Conservation (phyloP, 2,329 filamentous ascomycete genomes). For the Sporothrix curviconia region DNA sequence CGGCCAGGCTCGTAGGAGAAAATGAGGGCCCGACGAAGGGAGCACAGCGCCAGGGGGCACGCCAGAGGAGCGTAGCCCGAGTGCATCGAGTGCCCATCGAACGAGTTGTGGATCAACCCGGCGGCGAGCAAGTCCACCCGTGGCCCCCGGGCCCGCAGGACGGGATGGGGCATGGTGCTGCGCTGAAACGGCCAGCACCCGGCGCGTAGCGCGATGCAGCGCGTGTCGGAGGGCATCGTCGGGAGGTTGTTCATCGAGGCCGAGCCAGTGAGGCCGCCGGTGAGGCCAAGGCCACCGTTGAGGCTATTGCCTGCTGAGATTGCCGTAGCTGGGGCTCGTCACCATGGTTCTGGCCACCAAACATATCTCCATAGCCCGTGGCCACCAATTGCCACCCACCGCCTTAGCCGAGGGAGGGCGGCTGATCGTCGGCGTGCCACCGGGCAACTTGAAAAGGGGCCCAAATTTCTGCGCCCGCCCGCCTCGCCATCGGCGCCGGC, state of each 20-base stretch:
- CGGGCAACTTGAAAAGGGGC: conserved; percentile 76
- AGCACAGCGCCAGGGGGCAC: neutral
- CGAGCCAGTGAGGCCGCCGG: conserved; percentile 19
- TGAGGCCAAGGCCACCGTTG: conserved; percentile 26
- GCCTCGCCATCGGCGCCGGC: conserved; percentile 48
- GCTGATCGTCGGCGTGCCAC: conserved; percentile 69
- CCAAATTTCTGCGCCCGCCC: conserved; percentile 55
- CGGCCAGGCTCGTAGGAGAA: conserved; percentile 22
- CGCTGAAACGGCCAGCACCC: conserved; percentile 24
- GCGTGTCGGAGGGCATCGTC: conserved; percentile 33
- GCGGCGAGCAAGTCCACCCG: too few relatives aligned
- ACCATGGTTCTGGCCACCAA: conserved; percentile 44
- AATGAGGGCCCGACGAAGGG: too few relatives aligned
- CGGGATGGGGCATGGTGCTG: too few relatives aligned
- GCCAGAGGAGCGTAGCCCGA: conserved; percentile 6
- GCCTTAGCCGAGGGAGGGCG: conserved; percentile 62
- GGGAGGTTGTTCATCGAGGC: conserved; percentile 24
- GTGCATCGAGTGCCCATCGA: conserved; percentile 15
- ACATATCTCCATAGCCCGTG: conserved; percentile 67
- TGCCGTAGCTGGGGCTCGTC: conserved; percentile 24
- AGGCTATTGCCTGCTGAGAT: too few relatives aligned
- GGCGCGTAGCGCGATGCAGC: conserved; percentile 48
- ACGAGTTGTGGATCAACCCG: conserved; percentile 18
- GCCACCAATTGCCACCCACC: conserved; percentile 35
- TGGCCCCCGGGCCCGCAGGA: too few relatives aligned